These are phyloP conservation scores for Boletellus deceptivus DNA, from an alignment of 1,284 basidiomycete genomes.

Conservation along the genomic window DNA sequence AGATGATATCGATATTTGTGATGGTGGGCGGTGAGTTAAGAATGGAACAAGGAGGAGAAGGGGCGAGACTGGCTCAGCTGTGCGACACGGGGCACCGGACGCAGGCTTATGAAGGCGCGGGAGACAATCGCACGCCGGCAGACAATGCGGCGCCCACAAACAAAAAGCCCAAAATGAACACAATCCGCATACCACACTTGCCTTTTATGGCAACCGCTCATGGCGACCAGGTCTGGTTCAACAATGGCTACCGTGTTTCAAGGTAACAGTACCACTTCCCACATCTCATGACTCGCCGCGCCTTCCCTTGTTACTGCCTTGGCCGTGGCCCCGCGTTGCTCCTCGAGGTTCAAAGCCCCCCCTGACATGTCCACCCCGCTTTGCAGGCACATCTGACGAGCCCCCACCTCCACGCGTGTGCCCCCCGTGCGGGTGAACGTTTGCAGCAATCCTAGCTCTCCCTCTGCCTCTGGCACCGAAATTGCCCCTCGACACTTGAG, in stretches of 20 bases:
- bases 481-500: slow-evolving; percentile 28
- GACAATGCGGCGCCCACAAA: slow-evolving; percentile 19
- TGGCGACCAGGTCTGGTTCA: no score
- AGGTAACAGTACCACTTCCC: no score
- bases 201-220: slow-evolving; percentile 16
- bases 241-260: no score
- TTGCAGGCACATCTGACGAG: not conserved
- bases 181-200: slow-evolving; percentile 21
- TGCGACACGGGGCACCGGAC: not conserved
- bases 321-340: slow-evolving; percentile 6
- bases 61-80: slow-evolving; percentile 24
- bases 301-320: not conserved
- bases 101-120: slow-evolving; percentile 19
- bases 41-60: not conserved
- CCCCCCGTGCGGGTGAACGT: slow-evolving; percentile 16
- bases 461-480: slow-evolving; percentile 34
- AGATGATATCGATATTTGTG: no score
- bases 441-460: slow-evolving; percentile 28
- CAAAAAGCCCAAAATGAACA: slow-evolving; percentile 14
- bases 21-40: slow-evolving; percentile 9
- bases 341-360: slow-evolving; percentile 17
- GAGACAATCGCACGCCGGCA: slow-evolving; percentile 21
- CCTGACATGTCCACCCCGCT: slow-evolving; percentile 8
- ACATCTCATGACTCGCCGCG: no score
- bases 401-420: slow-evolving; percentile 12